A percentile compares a stretch with the other conserved stretches of the same genome.
These are phyloP conservation scores for Knoxia roxburghii DNA, from an alignment of 257 asterid genomes.

Conservation along the genomic window DNA sequence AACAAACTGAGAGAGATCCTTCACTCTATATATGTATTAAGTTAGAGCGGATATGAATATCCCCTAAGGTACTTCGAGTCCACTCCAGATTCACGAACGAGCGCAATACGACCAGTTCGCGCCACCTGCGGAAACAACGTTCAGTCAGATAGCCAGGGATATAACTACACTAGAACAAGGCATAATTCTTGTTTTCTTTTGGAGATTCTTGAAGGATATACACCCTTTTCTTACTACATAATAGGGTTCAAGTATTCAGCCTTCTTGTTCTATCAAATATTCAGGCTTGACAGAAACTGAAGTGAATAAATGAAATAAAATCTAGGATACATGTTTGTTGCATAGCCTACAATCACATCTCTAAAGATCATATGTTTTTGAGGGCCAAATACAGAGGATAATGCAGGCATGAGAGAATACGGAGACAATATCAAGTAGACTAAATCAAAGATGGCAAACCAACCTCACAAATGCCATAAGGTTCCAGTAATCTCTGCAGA, in stretches of 20 bases:
- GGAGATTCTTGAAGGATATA: too few species aligned
- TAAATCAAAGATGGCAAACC: slow-evolving; percentile 15
- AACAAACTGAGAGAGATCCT: background rate
- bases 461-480: slow-evolving; percentile 97
- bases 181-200: too few species aligned
- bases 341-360: background rate
- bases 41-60: slow-evolving; percentile 63
- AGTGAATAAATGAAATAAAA: background rate
- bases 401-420: background rate
- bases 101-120: slow-evolving; percentile 82
- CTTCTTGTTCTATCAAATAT: too few species aligned
- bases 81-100: slow-evolving; percentile 80
- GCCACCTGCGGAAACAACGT: slow-evolving; percentile 50
- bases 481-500: slow-evolving; percentile 86
- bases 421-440: background rate
- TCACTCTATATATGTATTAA: background rate
- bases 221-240: too few species aligned
- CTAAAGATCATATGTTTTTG: background rate
- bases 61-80: slow-evolving; percentile 85
- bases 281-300: background rate
- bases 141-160: background rate
- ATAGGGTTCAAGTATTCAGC: too few species aligned
- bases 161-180: too few species aligned
- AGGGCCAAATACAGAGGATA: background rate
- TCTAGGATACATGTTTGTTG: too few species aligned